Evolutionary conservation across 2,329 filamentous ascomycete species (phyloP), one percentile per base, ranked within the genome.

Genomic region (Diplocarpon mali): DNA sequence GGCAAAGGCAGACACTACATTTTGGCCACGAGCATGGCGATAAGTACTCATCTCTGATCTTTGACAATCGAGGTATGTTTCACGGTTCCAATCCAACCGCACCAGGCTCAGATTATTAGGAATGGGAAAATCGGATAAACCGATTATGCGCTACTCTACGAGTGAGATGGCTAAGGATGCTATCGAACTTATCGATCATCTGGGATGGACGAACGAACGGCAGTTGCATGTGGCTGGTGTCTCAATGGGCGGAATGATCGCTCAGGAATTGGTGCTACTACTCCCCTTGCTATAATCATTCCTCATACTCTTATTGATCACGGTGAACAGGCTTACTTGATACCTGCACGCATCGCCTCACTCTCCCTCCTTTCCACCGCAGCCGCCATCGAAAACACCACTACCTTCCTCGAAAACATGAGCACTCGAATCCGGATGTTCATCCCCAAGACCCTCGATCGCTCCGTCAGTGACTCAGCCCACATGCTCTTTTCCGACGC

Each of bases 221-320:
- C 61, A 75, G 41, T 54, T 82, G 12, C 79, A 95, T 65, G 62
- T 93, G 42, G 69, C 84, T 29, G 88, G 87, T 45, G 78, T 90
- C 52, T 86, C 81, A 47, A 84, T 94, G 74, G 87, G 87, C 51
- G 87, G 88, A 58, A 94, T 95, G 88, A 90, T 95, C 56, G 78
- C 85, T 2, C 88, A 94, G 64, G 88, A 95, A 65, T 59, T 95
- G 3, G 74, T 71, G 62, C 7, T 24, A 24, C 5, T 3, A 28
- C 16, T 12, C 14, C 48, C 43, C 10, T 41, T 15, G 14, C 13
- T 28, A n/a, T 17, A 13, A 3, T 13, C 16, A 17, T 29, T 16
- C 35, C 20, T 11, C 10, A n/a, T 11, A 5, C 8, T n/a, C n/a
- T 15, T 28, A 4, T 11, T n/a, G 36, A 44, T 32, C 41, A 28